A percentile compares a stretch with the other conserved stretches of the same genome.
These are phyloP conservation scores for Penicillium sp. DNA, from an alignment of 2,329 filamentous ascomycete genomes.

Conservation along the genomic window DNA sequence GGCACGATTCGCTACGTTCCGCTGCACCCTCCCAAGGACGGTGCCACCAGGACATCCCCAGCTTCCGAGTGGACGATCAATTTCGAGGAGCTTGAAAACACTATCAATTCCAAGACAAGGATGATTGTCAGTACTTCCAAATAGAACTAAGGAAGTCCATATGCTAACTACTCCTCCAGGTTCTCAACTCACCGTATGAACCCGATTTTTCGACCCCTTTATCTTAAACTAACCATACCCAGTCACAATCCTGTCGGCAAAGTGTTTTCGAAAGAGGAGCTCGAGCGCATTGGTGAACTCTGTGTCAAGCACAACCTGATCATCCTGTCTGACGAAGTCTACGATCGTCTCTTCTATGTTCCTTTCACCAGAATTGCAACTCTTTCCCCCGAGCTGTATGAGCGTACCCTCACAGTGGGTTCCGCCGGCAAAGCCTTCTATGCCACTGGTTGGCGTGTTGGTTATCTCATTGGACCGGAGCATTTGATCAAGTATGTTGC, in stretches of 20 bases:
- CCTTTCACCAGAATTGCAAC: slow-evolving; percentile 93
- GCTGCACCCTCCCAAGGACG: slow-evolving; percentile 82
- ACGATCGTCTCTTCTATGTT: slow-evolving; percentile 92
- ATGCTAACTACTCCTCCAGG: slow-evolving; percentile 30
- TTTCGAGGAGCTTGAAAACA: slow-evolving; percentile 75
- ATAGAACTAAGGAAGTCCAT: neutral
- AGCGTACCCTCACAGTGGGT: slow-evolving; percentile 87
- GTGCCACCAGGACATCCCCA: slow-evolving; percentile 75
- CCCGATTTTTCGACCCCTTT: slow-evolving; percentile 10
- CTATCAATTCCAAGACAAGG: slow-evolving; percentile 83
- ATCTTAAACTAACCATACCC: neutral
- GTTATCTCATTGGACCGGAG: slow-evolving; percentile 88
- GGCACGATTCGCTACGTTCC: slow-evolving; percentile 94
- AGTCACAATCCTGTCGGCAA: slow-evolving; percentile 94
- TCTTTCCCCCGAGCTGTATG: slow-evolving; percentile 83
- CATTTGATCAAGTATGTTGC: slow-evolving; percentile 88
- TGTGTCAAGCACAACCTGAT: slow-evolving; percentile 93
- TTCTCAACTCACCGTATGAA: slow-evolving; percentile 52
- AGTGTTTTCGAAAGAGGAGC: slow-evolving; percentile 81
- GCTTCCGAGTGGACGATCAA: slow-evolving; percentile 87
- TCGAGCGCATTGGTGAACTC: slow-evolving; percentile 80
- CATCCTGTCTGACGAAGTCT: slow-evolving; percentile 89
- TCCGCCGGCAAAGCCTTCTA: slow-evolving; percentile 99
- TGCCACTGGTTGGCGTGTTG: slow-evolving; percentile 93
- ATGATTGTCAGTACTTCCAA: slow-evolving; percentile 71